These are phyloP conservation scores for Allomyces macrogynus DNA, from an alignment of 192 early-diverging fungal genomes.

Conservation along the genomic window DNA sequence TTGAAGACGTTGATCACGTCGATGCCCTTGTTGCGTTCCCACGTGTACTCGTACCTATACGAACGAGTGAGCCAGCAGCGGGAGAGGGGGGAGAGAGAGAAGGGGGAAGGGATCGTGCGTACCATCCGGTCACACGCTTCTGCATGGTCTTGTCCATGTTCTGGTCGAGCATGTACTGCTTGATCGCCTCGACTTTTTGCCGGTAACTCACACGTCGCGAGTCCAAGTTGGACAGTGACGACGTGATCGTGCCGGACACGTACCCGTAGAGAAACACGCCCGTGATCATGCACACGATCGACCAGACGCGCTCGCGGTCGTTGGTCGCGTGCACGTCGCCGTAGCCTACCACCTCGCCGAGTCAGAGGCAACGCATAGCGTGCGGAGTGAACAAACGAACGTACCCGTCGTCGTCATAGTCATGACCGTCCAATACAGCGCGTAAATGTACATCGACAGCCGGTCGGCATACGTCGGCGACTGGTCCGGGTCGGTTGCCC, in stretches of 20 bases:
- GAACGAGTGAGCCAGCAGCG: too few relatives aligned
- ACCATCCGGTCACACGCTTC: constrained; percentile 17
- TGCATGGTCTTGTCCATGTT: constrained; percentile 31
- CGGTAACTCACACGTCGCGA: constrained; percentile 24
- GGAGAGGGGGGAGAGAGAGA: too few relatives aligned
- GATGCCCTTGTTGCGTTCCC: constrained; percentile 31
- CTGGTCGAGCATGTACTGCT: constrained; percentile 28
- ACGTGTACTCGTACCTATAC: constrained; percentile 17
- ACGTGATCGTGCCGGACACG: constrained; percentile 29
- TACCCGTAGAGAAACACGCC: constrained; percentile 28
- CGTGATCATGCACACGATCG: constrained; percentile 14
- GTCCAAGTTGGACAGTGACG: constrained; percentile 32
- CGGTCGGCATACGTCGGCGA: neutral
- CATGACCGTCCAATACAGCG: constrained; percentile 25
- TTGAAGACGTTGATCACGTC: constrained; percentile 23
- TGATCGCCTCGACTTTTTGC: constrained; percentile 26
- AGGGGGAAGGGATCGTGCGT: constrained; percentile 2
- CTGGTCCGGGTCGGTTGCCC: neutral
- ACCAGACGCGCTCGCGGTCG: constrained; percentile 20
- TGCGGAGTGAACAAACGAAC: too few relatives aligned
- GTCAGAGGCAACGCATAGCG: too few relatives aligned
- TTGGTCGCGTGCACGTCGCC: constrained; percentile 25
- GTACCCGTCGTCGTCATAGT: constrained; percentile 29
- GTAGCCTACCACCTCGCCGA: constrained; percentile 7
- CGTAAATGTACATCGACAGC: constrained; percentile 12